These are phyloP conservation scores for Backusella tarrabulga DNA, from an alignment of 192 early-diverging fungal species.

Conservation along the genomic window DNA sequence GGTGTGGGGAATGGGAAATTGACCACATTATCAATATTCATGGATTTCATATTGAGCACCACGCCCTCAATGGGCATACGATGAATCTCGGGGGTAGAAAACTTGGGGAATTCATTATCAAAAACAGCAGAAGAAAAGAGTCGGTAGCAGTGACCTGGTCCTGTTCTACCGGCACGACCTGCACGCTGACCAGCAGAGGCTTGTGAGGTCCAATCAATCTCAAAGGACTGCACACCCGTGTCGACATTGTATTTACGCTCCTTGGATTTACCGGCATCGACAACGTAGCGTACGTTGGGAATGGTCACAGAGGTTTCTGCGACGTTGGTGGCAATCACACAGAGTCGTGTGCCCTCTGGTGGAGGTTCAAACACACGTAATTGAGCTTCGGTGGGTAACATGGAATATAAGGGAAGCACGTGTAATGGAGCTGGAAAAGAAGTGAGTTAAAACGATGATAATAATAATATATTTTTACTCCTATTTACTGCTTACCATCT, in stretches of 20 bases:
- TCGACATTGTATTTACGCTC: slow-evolving; percentile 82
- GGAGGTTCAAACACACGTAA: slow-evolving; percentile 88
- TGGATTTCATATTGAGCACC: slow-evolving; percentile 96
- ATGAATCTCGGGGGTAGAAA: slow-evolving; percentile 89
- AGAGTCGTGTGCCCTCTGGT: slow-evolving; percentile 84
- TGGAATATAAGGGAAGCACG: slow-evolving; percentile 96
- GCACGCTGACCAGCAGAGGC: slow-evolving; percentile 91
- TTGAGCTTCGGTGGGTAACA: slow-evolving; percentile 89
- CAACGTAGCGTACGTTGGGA: slow-evolving; percentile 91
- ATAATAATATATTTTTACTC: neutral
- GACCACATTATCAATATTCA: slow-evolving; percentile 92
- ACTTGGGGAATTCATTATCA: slow-evolving; percentile 82
- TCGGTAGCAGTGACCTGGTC: slow-evolving; percentile 96
- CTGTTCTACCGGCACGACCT: slow-evolving; percentile 95
- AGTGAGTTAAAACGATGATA: neutral
- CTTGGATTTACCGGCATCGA: slow-evolving; percentile 94
- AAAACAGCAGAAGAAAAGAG: slow-evolving; percentile 93
- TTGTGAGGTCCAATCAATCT: slow-evolving; percentile 90
- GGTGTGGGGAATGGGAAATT: slow-evolving; percentile 99
- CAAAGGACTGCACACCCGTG: slow-evolving; percentile 88
- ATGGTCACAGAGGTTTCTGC: slow-evolving; percentile 99
- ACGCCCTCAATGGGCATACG: slow-evolving; percentile 95
- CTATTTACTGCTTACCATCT: slow-evolving; percentile 29
- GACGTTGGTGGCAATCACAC: slow-evolving; percentile 96
- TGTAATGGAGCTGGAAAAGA: slow-evolving; percentile 64